Evolutionary conservation across 148 eudicot species (phyloP).

Genomic region (Nepenthes mirabilis): DNA sequence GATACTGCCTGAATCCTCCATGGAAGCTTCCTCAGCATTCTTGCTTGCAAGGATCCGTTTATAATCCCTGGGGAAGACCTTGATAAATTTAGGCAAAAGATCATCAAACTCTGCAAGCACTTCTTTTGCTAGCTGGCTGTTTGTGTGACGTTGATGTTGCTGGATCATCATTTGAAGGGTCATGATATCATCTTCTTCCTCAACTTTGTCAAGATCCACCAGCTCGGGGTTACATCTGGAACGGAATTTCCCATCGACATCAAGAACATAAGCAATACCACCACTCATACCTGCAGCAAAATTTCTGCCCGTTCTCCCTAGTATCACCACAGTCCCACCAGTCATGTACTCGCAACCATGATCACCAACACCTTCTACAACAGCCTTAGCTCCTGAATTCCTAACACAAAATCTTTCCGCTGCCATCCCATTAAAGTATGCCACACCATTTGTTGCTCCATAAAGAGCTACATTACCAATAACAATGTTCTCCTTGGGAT

Average conservation of each 20-base stretch:
- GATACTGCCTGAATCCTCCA: conserved; percentile 37
- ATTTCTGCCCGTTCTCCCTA: conserved; percentile 91
- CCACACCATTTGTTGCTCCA: conserved; percentile 89
- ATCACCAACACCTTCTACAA: conserved; percentile 98
- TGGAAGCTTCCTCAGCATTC: conserved; percentile 44
- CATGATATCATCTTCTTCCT: conserved; percentile 80
- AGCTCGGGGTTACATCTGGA: conserved; percentile 74
- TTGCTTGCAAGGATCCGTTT: conserved; percentile 68
- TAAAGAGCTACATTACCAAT: conserved; percentile 97
- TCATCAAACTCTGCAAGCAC: conserved; percentile 69
- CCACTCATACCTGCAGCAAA: conserved; percentile 99
- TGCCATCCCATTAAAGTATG: conserved; percentile 97
- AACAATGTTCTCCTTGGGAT: conserved; percentile 94
- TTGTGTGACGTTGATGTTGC: conserved; percentile 93
- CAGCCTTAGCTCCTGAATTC: conserved; percentile 93
- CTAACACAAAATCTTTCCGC: conserved; percentile 97
- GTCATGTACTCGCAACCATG: conserved; percentile 99
- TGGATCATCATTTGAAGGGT: conserved; percentile 89
- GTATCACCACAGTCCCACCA: conserved; percentile 83
- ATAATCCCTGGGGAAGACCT: conserved; percentile 96
- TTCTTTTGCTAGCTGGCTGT: conserved; percentile 71
- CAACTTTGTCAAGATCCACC: conserved; percentile 92
- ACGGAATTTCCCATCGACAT: conserved; percentile 53
- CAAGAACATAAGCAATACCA: conserved; percentile 84
- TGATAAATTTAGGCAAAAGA: conserved; percentile 66